These are phyloP conservation scores for Neoboletus subvelutipes DNA, from an alignment of 768 basidiomycete genomes.

Conservation along the genomic window DNA sequence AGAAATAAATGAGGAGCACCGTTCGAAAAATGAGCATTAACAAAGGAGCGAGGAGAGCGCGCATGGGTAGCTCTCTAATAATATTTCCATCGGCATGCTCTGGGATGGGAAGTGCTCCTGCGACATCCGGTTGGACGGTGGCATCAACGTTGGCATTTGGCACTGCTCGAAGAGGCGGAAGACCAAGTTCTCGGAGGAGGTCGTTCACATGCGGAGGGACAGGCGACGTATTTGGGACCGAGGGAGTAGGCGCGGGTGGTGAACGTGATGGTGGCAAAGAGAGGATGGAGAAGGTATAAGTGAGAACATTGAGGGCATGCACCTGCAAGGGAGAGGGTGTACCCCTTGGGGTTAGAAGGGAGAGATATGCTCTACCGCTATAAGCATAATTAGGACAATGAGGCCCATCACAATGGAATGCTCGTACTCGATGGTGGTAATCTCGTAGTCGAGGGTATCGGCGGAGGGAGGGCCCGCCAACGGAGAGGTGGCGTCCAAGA, in stretches of 20 bases:
- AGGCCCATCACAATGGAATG: not conserved
- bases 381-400: conserved; percentile 6
- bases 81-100: conserved; percentile 32
- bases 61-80: conserved; percentile 58
- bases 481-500: conserved; percentile 41
- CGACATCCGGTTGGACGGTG: conserved; percentile 16
- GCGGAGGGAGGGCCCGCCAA: conserved; percentile 8
- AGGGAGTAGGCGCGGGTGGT: conserved; percentile 26
- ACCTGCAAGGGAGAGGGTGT: conserved; percentile 57
- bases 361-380: conserved; percentile 47
- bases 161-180: conserved; percentile 48
- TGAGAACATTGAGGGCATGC: conserved; percentile 47
- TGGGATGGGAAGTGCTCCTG: conserved; percentile 18
- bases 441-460: conserved; percentile 35
- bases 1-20: conserved; percentile 69
- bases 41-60: conserved; percentile 66
- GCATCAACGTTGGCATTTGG: conserved; percentile 26
- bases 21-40: conserved; percentile 69
- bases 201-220: conserved; percentile 55
- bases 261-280: conserved; percentile 49
- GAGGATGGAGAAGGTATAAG: conserved; percentile 52
- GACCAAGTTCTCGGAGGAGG: conserved; percentile 63
- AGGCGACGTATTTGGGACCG: conserved; percentile 23
- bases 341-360: conserved; percentile 43
- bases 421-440: conserved; percentile 21